Conservation (phyloP, 2,329 filamentous ascomycete species). For the Epicoccum sorghinum region DNA sequence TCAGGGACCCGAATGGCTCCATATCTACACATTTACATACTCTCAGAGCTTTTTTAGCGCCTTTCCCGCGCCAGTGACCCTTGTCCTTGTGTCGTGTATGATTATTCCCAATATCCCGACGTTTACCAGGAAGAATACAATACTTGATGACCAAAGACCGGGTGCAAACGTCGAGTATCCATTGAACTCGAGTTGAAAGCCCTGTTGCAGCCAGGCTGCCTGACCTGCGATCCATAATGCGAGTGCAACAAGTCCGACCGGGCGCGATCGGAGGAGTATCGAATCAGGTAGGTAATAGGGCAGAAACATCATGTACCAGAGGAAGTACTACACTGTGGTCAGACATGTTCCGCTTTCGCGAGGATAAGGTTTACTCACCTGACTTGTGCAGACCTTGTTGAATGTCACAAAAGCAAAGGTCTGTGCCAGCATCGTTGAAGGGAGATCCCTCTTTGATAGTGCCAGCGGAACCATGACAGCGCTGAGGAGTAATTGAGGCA, state of each 20-base stretch:
- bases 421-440: constrained; percentile 87
- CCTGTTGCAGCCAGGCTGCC: constrained; percentile 58
- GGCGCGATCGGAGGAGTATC: constrained; percentile 66
- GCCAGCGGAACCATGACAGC: constrained; percentile 75
- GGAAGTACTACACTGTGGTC: constrained; percentile 73
- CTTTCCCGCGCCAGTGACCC: constrained; percentile 1
- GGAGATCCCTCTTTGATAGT: constrained; percentile 80
- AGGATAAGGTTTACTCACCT: constrained; percentile 63
- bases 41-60: constrained; percentile 11
- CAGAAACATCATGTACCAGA: constrained; percentile 96
- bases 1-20: neutral
- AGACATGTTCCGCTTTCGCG: constrained; percentile 1
- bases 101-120: constrained; percentile 86
- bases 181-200: constrained; percentile 61
- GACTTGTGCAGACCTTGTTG: constrained; percentile 98
- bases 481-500: constrained; percentile 84
- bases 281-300: constrained; percentile 88
- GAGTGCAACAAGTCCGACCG: constrained; percentile 69
- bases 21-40: too few species aligned
- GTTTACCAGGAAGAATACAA: constrained; percentile 84
- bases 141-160: constrained; percentile 76
- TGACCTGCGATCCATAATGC: constrained; percentile 78
- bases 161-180: constrained; percentile 84
- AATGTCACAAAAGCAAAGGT: constrained; percentile 97
- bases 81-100: constrained; percentile 63